phyloP scores from a whole-genome alignment of 2,329 filamentous ascomycete genomes.

The Talaromyces sp. region DNA sequence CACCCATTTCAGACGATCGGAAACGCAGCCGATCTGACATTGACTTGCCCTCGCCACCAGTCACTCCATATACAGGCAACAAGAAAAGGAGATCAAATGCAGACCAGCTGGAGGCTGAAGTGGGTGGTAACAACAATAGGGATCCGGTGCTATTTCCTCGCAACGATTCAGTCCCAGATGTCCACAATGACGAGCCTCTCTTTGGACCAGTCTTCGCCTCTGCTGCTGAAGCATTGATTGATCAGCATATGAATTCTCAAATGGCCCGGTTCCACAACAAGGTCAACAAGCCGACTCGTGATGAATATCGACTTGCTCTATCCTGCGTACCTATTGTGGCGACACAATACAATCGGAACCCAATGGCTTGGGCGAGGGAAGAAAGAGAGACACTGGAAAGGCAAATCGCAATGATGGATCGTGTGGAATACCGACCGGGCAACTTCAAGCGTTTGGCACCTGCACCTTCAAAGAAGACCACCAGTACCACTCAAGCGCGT shows the following conservation, averaged over 20 bases:
- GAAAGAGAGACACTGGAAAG: slow-evolving; percentile 44
- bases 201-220: slow-evolving; percentile 39
- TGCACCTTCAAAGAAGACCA: slow-evolving; percentile 33
- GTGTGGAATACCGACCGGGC: slow-evolving; percentile 30
- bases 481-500: slow-evolving; percentile 28
- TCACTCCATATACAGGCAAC: slow-evolving; percentile 44
- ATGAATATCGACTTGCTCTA: slow-evolving; percentile 45
- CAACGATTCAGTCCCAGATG: slow-evolving; percentile 34
- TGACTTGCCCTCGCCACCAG: slow-evolving; percentile 47
- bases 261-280: slow-evolving; percentile 44
- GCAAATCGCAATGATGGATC: slow-evolving; percentile 43
- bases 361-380: slow-evolving; percentile 44
- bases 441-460: slow-evolving; percentile 44
- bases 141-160: slow-evolving; percentile 47
- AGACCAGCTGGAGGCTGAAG: slow-evolving; percentile 36
- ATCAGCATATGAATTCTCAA: slow-evolving; percentile 44
- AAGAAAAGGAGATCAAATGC: slow-evolving; percentile 40
- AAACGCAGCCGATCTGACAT: slow-evolving; percentile 45
- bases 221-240: slow-evolving; percentile 40
- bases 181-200: slow-evolving; percentile 41
- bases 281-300: slow-evolving; percentile 43
- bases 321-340: slow-evolving; percentile 47
- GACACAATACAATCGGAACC: slow-evolving; percentile 45
- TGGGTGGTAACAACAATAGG: slow-evolving; percentile 28
- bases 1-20: slow-evolving; percentile 43